These are phyloP conservation scores for Psilocybe mexicana DNA, from an alignment of 1,284 basidiomycete genomes.

Conservation along the genomic window DNA sequence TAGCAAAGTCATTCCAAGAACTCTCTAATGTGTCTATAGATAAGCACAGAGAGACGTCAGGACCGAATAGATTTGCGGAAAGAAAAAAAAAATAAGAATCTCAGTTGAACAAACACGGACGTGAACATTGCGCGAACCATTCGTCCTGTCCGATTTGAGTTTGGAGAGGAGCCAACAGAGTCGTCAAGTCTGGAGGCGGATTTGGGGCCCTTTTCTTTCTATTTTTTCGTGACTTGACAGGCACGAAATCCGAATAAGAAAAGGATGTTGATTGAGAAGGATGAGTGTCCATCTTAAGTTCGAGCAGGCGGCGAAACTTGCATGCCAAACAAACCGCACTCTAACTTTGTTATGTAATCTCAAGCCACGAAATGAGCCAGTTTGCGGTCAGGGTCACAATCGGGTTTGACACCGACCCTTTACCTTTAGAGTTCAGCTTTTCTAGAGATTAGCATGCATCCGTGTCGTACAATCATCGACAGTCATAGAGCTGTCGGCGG, in stretches of 20 bases:
- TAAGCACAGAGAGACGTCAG: conserved; percentile 13
- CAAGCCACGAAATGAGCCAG: conserved; percentile 4
- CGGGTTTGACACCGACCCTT: not conserved
- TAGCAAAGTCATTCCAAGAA: conserved; percentile 18
- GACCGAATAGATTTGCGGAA: conserved; percentile 7
- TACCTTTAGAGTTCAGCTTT: too few relatives aligned
- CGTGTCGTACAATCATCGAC: not conserved
- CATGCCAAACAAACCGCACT: conserved; percentile 21
- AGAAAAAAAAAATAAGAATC: not conserved
- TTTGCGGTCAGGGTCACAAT: conserved; percentile 1
- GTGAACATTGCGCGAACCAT: conserved; percentile 47
- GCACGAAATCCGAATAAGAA: conserved; percentile 41
- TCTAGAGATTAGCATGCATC: not conserved
- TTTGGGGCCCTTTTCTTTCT: conserved; percentile 25
- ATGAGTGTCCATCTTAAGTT: conserved; percentile 10
- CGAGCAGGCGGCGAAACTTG: conserved; percentile 9
- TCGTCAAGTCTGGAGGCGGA: conserved; percentile 22
- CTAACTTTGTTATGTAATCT: not conserved
- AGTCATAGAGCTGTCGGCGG: not conserved
- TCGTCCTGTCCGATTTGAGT: conserved; percentile 38
- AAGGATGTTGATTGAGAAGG: conserved; percentile 22
- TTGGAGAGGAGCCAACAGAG: conserved; percentile 35
- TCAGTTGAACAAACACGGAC: conserved; percentile 28
- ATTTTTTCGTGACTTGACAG: conserved; percentile 42
- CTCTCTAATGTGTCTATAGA: conserved; percentile 21